Base-by-base conservation (phyloP, 2,329 filamentous ascomycete genomes). In the Pseudogymnoascus sp. region DNA sequence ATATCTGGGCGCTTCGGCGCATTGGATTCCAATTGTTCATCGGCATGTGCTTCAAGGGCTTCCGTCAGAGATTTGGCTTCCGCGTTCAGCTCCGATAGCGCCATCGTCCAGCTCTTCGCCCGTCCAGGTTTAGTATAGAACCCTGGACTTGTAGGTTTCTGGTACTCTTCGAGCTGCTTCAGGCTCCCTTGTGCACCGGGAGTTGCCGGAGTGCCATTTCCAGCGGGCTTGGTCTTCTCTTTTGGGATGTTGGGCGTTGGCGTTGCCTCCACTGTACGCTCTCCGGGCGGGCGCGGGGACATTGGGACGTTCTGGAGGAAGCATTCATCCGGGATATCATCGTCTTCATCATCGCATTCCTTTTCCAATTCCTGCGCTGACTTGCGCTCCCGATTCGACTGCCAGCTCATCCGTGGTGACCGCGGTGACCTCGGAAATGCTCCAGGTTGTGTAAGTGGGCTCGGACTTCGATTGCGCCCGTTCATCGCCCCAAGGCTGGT, bases 291-390 rank as follows among this genome's bases (percentile, higher is more conserved):
- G 1, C 86, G 80, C n/a, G 90, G 90, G 0, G 90, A 93, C 53
- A 95, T 85, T 4, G 90, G 90, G 1, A 95, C 87, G 67, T 95
- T 95, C 76, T 91, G 89, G 57, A 95, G 82, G 62, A 92, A 82
- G 23, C 90, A 83, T 62, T 90, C 89, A 26, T 93, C 89, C 0
- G 90, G 90, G 31, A 95, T 87, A 66, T 90, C 85, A 70, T 92
- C 89, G 62, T 92, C 88, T 68, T 93, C 88, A 61, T 88, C 85
- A 69, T 91, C 86, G 66, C 83, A 93, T 71, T 93, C 90, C 63
- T 84, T 83, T 72, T 95, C 90, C 62, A 91, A 78, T 70, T 93
- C 85, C 65, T 86, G 77, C 0, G 84, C 80, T 0, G 87, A 85
- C 74, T 91, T 93, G 64, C 87, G 81, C 44, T 84, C 80, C 4